Percentiles rank a stretch among this genome's conserved stretches.
Conservation (phyloP, 179 eudicot species). For the Spinacia oleracea region DNA sequence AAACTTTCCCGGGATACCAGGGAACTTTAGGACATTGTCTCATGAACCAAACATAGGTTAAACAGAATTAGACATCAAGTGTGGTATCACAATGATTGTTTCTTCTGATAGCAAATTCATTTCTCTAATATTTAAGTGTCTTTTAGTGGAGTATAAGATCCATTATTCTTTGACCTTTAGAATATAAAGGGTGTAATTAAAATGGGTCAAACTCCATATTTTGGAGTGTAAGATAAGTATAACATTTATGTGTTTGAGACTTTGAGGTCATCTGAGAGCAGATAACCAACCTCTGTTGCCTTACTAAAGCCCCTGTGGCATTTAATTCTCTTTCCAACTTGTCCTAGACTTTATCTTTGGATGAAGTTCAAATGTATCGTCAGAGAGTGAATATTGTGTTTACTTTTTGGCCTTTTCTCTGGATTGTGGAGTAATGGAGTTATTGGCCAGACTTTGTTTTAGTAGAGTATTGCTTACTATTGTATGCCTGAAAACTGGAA, state of each 20-base stretch:
- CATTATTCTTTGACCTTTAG: not conserved
- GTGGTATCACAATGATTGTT: not conserved
- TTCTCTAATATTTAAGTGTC: not conserved
- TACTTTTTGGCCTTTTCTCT: not conserved
- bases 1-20: not conserved
- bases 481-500: not conserved
- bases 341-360: not conserved
- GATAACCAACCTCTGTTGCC: not conserved
- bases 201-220: not conserved
- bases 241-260: not conserved
- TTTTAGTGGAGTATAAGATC: not conserved
- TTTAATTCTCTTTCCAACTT: not conserved
- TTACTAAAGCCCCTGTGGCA: not conserved
- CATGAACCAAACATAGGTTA: not conserved
- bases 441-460: not conserved
- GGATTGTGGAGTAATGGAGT: not conserved
- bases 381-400: not conserved
- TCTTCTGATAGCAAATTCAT: not conserved
- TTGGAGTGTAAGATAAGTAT: not conserved
- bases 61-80: not conserved
- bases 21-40: not conserved
- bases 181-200: not conserved
- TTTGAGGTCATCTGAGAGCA: not conserved
- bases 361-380: not conserved
- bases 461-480: too few relatives aligned